These are phyloP conservation scores for Vicia faba DNA, from an alignment of 306 rosid species.

Conservation along the genomic window DNA sequence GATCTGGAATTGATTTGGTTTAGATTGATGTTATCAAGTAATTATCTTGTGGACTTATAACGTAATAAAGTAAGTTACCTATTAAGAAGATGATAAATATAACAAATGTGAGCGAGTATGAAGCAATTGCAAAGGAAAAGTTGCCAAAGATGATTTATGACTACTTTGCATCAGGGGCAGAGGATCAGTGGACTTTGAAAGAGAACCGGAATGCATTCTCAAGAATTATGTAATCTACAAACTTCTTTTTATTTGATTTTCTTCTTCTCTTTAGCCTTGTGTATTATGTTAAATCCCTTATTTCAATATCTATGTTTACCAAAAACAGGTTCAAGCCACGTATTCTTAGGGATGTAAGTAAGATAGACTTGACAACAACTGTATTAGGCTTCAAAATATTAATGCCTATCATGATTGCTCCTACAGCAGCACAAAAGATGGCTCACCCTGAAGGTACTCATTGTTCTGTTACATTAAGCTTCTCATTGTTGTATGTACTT, in stretches of 20 bases:
- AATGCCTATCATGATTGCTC: conserved; percentile 27
- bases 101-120: conserved; percentile 81
- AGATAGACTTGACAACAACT: conserved; percentile 52
- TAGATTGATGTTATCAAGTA: conserved; percentile 21
- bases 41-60: background rate
- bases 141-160: conserved; percentile 90
- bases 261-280: background rate
- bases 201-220: conserved; percentile 87
- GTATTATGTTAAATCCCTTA: conserved; percentile 11
- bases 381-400: conserved; percentile 6
- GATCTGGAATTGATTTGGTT: conserved; percentile 27
- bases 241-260: background rate
- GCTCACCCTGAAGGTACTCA: conserved; percentile 23
- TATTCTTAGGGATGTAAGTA: conserved; percentile 55
- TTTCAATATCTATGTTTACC: background rate
- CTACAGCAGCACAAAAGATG: conserved; percentile 80
- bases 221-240: conserved; percentile 68
- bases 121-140: conserved; percentile 83
- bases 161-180: conserved; percentile 95
- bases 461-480: background rate
- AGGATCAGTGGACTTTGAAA: conserved; percentile 88
- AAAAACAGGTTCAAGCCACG: background rate
- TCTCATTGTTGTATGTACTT: background rate
- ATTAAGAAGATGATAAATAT: conserved; percentile 42
- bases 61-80: background rate